Evolutionary conservation across 371 early-diverging fungal genomes (phyloP).

Genomic region (Mucor velutinosus): DNA sequence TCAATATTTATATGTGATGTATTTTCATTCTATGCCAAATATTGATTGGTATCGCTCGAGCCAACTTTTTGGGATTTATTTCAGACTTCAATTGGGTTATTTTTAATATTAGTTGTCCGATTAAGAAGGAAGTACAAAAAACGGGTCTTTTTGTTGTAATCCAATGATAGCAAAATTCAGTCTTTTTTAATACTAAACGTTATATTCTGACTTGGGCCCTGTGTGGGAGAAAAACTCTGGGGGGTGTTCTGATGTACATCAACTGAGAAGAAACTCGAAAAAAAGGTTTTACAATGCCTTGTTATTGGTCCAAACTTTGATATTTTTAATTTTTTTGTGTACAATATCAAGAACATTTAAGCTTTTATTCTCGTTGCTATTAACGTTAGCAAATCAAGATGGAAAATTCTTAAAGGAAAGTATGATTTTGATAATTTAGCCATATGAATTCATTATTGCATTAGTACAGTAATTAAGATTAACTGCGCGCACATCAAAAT

Average conservation of each 20-base stretch:
- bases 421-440: not conserved
- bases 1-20: constrained; percentile 1
- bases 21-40: constrained; percentile 2
- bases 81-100: constrained; percentile 10
- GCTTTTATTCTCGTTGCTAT: not conserved
- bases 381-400: not conserved
- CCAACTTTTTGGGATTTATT: constrained; percentile 20
- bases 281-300: not conserved
- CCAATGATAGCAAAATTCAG: not conserved
- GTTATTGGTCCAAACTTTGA: constrained; percentile 1
- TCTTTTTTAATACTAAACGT: not conserved
- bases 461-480: not conserved
- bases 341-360: not conserved
- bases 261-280: not conserved
- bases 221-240: not conserved
- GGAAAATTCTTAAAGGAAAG: not conserved
- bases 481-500: not conserved
- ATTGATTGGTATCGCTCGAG: constrained; percentile 19
- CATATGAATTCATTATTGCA: not conserved
- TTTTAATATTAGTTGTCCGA: constrained; percentile 18
- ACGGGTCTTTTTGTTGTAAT: constrained; percentile 22
- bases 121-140: constrained; percentile 16
- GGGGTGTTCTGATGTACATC: not conserved
- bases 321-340: not conserved
- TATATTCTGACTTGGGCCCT: not conserved